Evolutionary conservation across 2,329 filamentous ascomycete genomes (phyloP).

Genomic region (Leptographium flavum): DNA sequence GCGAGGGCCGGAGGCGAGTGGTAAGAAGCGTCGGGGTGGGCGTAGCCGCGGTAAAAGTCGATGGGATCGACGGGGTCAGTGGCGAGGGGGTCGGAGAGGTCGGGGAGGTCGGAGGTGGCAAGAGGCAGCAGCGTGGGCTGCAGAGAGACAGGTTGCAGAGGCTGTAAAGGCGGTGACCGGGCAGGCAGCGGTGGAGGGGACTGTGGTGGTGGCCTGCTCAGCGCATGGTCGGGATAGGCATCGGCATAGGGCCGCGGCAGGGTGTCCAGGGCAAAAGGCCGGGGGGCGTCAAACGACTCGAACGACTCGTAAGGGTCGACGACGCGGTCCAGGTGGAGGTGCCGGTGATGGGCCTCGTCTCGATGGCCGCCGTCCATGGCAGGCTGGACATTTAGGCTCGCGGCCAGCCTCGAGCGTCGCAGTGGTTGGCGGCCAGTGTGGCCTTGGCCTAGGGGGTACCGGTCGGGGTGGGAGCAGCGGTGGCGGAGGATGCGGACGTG

Average conservation of each 20-base stretch:
- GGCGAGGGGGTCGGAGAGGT: neutral
- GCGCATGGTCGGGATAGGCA: neutral
- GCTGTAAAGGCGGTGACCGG: neutral
- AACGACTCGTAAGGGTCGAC: constrained; percentile 5
- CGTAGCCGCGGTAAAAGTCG: constrained; percentile 12
- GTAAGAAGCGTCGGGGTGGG: neutral
- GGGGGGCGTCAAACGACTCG: neutral
- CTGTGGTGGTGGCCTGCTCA: constrained; percentile 4
- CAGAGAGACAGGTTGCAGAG: neutral
- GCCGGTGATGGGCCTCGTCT: constrained; percentile 25
- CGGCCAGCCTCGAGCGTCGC: constrained; percentile 2
- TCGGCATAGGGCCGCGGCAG: neutral
- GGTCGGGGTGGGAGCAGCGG: neutral
- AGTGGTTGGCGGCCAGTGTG: neutral
- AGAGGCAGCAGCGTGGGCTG: constrained; percentile 3
- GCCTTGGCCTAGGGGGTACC: neutral
- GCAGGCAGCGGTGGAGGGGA: neutral
- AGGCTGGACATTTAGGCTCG: constrained; percentile 22
- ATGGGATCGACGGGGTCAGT: constrained; percentile 2
- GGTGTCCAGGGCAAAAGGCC: neutral
- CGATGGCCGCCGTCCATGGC: constrained; percentile 34
- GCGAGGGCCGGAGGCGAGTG: constrained; percentile 3
- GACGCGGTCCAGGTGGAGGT: constrained; percentile 16
- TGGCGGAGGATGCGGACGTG: no score
- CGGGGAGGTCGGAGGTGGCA: constrained; percentile 8